Conservation (phyloP, 192 early-diverging fungal genomes). For the Entomortierella lignicola region DNA sequence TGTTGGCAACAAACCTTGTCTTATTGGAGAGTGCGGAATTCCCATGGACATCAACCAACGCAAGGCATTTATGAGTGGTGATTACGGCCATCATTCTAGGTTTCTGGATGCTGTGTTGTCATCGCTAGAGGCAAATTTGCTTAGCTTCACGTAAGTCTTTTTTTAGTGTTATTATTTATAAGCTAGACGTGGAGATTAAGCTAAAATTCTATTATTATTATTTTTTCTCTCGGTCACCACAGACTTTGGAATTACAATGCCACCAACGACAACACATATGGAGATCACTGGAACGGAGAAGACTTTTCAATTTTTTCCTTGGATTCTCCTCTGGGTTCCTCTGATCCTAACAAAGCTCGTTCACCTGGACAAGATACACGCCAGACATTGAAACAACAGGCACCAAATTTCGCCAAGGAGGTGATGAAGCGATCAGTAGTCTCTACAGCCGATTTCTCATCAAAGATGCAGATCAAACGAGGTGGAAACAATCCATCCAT, state of each 20-base stretch:
- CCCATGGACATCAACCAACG: constrained; percentile 89
- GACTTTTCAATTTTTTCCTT: constrained; percentile 79
- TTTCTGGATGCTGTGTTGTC: constrained; percentile 83
- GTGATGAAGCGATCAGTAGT: constrained; percentile 39
- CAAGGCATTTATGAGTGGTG: constrained; percentile 74
- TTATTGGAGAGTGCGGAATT: constrained; percentile 86
- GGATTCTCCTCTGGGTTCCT: constrained; percentile 51
- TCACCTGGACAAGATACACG: constrained; percentile 17
- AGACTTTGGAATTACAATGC: constrained; percentile 90
- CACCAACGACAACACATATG: constrained; percentile 79
- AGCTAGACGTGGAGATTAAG: too few relatives aligned
- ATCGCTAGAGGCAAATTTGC: constrained; percentile 77
- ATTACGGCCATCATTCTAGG: constrained; percentile 77
- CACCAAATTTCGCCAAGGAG: constrained; percentile 40
- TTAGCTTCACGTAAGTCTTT: constrained; percentile 75
- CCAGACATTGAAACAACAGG: constrained; percentile 18
- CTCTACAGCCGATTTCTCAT: constrained; percentile 24
- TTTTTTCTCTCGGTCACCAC: neutral
- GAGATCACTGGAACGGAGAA: constrained; percentile 89
- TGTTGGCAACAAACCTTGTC: constrained; percentile 74
- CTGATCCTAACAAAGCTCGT: neutral
- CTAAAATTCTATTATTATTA: too few relatives aligned
- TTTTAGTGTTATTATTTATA: neutral
- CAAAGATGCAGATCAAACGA: constrained; percentile 24
- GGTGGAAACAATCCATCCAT: constrained; percentile 8